Base-by-base conservation (phyloP, 129 eudicot genomes). In the Calendula officinalis region DNA sequence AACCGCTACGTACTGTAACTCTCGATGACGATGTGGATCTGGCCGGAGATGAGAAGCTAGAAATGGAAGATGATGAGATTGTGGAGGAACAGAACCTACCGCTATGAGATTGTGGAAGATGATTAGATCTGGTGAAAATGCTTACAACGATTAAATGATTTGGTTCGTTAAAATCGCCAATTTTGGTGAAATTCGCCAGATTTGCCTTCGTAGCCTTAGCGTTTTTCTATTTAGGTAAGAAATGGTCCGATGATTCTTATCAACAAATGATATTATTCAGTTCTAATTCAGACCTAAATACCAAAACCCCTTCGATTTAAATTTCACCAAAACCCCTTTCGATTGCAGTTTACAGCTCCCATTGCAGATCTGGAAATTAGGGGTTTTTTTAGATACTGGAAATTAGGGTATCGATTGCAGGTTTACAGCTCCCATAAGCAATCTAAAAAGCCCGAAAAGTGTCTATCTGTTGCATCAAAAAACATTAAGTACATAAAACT, bases 281-380 rank as follows among this genome's bases (percentile, higher is more conserved):
- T 62, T 53, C 70, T 0, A 74, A 70, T 62, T 79, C 96, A 15
- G 69, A 46, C 41, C 45, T 67, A 60, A 37, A 12, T 65, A 62
- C 57, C 32, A 49, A 49, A 72, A 3, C 84, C 60, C 71, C 80
- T 12, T 36, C 80, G 2, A 57, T 84, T 50, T 64, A 86, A 9
- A 45, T 84, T 10, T 91, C 97, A 1, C 95, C 94, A 4, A 91
- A 87, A n/a, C n/a, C n/a, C n/a, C n/a, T n/a, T n/a, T n/a, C n/a
- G n/a, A n/a, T n/a, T n/a, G n/a, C n/a, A n/a, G n/a, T n/a, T n/a
- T n/a, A n/a, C n/a, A n/a, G n/a, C n/a, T n/a, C n/a, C n/a, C n/a
- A n/a, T n/a, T n/a, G n/a, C n/a, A n/a, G n/a, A n/a, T n/a, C n/a
- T n/a, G n/a, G n/a, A n/a, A n/a, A n/a, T n/a, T n/a, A n/a, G n/a